phyloP scores from a whole-genome alignment of 805 yeast species.

The Kodamaea leandrae region DNA sequence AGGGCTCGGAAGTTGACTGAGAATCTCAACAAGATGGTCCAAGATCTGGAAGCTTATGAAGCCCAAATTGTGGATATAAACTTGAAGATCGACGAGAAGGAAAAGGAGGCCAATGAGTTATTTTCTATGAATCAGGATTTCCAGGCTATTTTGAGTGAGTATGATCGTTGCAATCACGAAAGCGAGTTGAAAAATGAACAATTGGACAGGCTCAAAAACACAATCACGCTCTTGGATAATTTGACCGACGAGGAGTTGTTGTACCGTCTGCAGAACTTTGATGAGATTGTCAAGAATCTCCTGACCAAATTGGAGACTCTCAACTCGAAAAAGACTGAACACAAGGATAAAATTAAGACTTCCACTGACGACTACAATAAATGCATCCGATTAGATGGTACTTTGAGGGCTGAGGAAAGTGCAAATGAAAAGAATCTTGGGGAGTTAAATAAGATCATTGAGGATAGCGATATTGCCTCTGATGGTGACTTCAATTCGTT shows the following conservation, averaged over 20 bases:
- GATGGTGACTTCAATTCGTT: slow-evolving; percentile 9
- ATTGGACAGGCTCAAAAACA: slow-evolving; percentile 46
- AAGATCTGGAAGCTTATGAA: slow-evolving; percentile 44
- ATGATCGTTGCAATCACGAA: slow-evolving; percentile 55
- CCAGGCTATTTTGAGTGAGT: slow-evolving; percentile 63
- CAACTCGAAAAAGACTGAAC: slow-evolving; percentile 1
- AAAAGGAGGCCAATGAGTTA: slow-evolving; percentile 56
- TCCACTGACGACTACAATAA: slow-evolving; percentile 25
- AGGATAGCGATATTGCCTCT: slow-evolving; percentile 9
- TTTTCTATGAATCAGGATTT: slow-evolving; percentile 80
- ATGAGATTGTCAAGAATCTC: slow-evolving; percentile 18
- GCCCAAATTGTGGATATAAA: slow-evolving; percentile 49
- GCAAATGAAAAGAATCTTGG: neutral
- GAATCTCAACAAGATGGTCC: slow-evolving; percentile 43
- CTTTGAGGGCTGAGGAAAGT: slow-evolving; percentile 44
- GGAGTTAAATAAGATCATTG: slow-evolving; percentile 6
- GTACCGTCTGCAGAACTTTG: slow-evolving; percentile 30
- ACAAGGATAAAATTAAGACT: slow-evolving; percentile 20
- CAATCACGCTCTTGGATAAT: slow-evolving; percentile 48
- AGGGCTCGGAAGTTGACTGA: slow-evolving; percentile 61
- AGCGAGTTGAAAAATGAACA: slow-evolving; percentile 48
- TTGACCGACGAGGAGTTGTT: slow-evolving; percentile 28
- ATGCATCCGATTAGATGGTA: slow-evolving; percentile 53
- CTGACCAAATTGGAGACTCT: slow-evolving; percentile 13
- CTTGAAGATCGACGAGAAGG: slow-evolving; percentile 48